A percentile compares a stretch with the other conserved stretches of the same genome.
phyloP scores from a whole-genome alignment of 2,329 filamentous ascomycete species.

The Fusarium clavum region DNA sequence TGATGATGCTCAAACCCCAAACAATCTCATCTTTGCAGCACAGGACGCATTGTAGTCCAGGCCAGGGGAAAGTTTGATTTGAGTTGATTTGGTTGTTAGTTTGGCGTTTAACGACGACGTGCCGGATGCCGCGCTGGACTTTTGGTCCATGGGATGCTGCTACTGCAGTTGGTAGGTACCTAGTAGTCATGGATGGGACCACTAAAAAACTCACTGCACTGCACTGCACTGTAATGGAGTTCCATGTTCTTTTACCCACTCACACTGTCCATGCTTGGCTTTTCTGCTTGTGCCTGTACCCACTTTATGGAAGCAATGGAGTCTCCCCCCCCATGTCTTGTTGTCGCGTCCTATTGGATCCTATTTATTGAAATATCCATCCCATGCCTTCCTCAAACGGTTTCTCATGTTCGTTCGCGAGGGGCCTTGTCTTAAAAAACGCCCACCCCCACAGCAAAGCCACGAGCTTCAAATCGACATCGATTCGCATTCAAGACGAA shows the following conservation, averaged over 20 bases:
- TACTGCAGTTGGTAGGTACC: not conserved
- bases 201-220: not conserved
- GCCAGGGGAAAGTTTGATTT: slow-evolving; percentile 31
- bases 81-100: slow-evolving; percentile 7
- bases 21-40: slow-evolving; percentile 25
- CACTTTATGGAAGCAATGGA: slow-evolving; percentile 38
- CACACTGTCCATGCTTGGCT: slow-evolving; percentile 17
- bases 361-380: slow-evolving; percentile 21
- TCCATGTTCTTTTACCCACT: slow-evolving; percentile 5
- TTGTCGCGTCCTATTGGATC: slow-evolving; percentile 32
- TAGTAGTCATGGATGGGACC: not conserved
- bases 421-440: slow-evolving; percentile 39
- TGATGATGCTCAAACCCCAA: slow-evolving; percentile 1
- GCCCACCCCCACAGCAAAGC: slow-evolving; percentile 36
- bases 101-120: slow-evolving; percentile 17
- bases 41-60: slow-evolving; percentile 24
- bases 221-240: not conserved
- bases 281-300: slow-evolving; percentile 6
- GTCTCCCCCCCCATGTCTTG: slow-evolving; percentile 21
- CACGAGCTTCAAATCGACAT: slow-evolving; percentile 22
- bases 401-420: slow-evolving; percentile 39
- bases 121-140: slow-evolving; percentile 24
- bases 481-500: slow-evolving; percentile 5
- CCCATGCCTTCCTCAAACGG: slow-evolving; percentile 34
- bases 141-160: slow-evolving; percentile 24